Evolutionary conservation across 371 early-diverging fungal genomes (phyloP).

Genomic region (Haplosporangium sp.): DNA sequence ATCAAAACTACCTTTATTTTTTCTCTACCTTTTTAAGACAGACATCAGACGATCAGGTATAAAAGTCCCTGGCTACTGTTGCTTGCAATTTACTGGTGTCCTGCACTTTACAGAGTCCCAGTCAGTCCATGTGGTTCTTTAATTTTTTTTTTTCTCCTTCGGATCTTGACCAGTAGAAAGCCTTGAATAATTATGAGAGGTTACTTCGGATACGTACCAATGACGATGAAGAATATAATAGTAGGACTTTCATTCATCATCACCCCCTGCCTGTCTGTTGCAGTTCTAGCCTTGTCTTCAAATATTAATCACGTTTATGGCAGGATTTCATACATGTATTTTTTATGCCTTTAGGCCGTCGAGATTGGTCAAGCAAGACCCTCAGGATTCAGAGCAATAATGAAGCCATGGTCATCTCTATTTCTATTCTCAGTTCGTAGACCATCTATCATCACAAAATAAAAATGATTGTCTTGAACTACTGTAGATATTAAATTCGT

Average conservation of each 20-base stretch:
- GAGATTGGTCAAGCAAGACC: neutral
- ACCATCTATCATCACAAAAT: neutral
- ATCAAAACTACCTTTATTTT: neutral
- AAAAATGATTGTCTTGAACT: neutral
- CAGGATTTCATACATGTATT: too few relatives aligned
- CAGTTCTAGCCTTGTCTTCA: too few relatives aligned
- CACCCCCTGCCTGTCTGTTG: too few relatives aligned
- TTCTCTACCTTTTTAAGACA: neutral
- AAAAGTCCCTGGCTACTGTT: neutral
- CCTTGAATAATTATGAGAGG: too few relatives aligned
- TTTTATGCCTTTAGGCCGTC: conserved; percentile 23
- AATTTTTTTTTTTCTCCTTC: neutral
- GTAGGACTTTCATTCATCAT: too few relatives aligned
- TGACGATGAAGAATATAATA: too few relatives aligned
- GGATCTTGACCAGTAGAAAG: neutral
- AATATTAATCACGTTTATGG: neutral
- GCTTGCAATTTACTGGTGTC: neutral
- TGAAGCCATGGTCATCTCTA: too few relatives aligned
- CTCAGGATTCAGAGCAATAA: too few relatives aligned
- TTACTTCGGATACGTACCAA: too few relatives aligned
- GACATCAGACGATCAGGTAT: too few relatives aligned
- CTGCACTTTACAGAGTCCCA: neutral
- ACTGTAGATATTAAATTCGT: neutral
- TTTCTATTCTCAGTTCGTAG: neutral
- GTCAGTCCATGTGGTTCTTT: neutral